phyloP scores from a whole-genome alignment of 2,329 filamentous ascomycete species.

The Amauroascus verrucosus region DNA sequence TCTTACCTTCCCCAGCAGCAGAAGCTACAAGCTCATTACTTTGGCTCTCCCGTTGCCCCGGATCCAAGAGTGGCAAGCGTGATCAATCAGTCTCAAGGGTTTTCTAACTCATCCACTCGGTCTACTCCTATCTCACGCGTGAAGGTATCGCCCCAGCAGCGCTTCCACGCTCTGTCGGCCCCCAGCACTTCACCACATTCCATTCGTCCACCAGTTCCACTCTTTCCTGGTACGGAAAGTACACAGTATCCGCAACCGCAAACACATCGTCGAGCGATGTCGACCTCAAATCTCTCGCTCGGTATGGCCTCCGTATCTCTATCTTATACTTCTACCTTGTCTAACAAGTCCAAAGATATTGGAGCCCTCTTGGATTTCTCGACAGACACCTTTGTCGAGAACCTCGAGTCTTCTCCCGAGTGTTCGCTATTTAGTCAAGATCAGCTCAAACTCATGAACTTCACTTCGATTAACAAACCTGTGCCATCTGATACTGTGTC shows the following conservation, averaged over 20 bases:
- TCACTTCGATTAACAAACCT: constrained; percentile 40
- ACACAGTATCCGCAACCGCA: constrained; percentile 24
- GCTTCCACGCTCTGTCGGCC: constrained; percentile 30
- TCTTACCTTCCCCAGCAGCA: constrained; percentile 16
- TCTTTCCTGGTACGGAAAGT: constrained; percentile 25
- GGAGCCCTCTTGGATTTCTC: constrained; percentile 26
- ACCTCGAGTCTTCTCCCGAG: constrained; percentile 20
- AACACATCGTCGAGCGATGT: constrained; percentile 31
- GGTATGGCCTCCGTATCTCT: constrained; percentile 36
- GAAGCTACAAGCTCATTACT: constrained; percentile 25
- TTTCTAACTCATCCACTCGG: constrained; percentile 31
- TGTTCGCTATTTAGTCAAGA: constrained; percentile 23
- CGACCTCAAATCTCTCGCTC: constrained; percentile 30
- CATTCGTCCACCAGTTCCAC: constrained; percentile 33
- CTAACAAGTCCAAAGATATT: constrained; percentile 18
- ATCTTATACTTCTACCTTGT: constrained; percentile 16
- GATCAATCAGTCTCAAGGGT: constrained; percentile 31
- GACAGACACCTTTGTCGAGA: constrained; percentile 21
- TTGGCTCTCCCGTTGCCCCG: constrained; percentile 26
- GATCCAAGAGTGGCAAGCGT: constrained; percentile 34
- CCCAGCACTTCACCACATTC: constrained; percentile 30
- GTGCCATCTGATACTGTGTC: constrained; percentile 55
- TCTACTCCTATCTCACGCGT: constrained; percentile 25
- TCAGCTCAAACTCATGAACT: constrained; percentile 20
- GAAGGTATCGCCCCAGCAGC: constrained; percentile 22